Evolutionary conservation across 2,329 filamentous ascomycete species (phyloP).

Genomic region (Fusarium coicis): DNA sequence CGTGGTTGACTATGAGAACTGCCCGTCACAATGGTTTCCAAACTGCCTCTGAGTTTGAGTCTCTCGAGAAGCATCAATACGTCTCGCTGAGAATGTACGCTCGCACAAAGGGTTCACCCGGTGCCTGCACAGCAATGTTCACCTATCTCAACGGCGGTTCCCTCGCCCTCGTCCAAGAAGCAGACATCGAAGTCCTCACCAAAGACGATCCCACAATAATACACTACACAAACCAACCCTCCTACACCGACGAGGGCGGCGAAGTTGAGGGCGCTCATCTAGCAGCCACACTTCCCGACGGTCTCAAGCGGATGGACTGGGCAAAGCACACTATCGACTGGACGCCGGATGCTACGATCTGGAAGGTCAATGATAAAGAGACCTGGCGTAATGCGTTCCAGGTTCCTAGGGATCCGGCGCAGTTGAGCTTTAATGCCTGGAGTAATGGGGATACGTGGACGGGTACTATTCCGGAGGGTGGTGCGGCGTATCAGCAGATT

Average conservation of each 20-base stretch:
- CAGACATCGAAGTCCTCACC: conserved; percentile 63
- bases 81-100: conserved; percentile 58
- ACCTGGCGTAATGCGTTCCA: conserved; percentile 63
- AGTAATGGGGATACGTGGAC: conserved; percentile 68
- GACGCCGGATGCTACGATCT: conserved; percentile 62
- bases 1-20: conserved; percentile 60
- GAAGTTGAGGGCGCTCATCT: conserved; percentile 57
- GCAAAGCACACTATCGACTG: conserved; percentile 68
- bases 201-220: conserved; percentile 53
- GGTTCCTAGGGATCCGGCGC: conserved; percentile 61
- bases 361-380: conserved; percentile 62
- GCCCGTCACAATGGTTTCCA: conserved; percentile 55
- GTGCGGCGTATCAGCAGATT: conserved; percentile 64
- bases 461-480: conserved; percentile 62
- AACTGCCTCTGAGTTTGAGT: conserved; percentile 59
- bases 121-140: conserved; percentile 63
- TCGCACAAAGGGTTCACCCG: conserved; percentile 56
- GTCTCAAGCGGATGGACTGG: conserved; percentile 62
- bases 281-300: conserved; percentile 55
- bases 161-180: conserved; percentile 56
- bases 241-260: conserved; percentile 56
- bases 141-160: conserved; percentile 55
- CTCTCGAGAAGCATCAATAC: conserved; percentile 41
- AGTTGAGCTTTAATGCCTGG: conserved; percentile 68
- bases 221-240: conserved; percentile 70